These are phyloP conservation scores for Xylaria acuta DNA, from an alignment of 495 filamentous ascomycete genomes.

Conservation along the genomic window DNA sequence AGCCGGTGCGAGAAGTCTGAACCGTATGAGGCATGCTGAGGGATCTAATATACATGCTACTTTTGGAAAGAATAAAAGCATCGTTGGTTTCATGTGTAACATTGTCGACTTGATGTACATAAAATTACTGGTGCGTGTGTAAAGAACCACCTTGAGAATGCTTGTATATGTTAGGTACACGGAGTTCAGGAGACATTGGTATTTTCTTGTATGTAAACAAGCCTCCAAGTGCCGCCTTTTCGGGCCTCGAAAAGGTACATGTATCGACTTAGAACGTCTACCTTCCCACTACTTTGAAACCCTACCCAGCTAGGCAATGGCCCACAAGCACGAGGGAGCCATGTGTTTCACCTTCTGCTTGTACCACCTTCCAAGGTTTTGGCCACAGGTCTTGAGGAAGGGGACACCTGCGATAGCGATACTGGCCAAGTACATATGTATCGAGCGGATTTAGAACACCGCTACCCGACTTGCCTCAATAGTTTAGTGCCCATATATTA, in stretches of 20 bases:
- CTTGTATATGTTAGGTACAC: constrained; percentile 4
- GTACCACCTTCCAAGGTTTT: constrained; percentile 8
- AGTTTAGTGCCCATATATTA: not conserved
- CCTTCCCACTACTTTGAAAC: constrained; percentile 12
- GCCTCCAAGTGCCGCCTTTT: not conserved
- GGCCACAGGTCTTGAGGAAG: not conserved
- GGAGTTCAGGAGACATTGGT: not conserved
- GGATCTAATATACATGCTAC: constrained; percentile 6
- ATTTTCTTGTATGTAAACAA: not conserved
- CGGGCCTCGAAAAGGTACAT: not conserved
- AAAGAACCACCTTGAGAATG: constrained; percentile 12
- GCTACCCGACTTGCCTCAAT: not conserved
- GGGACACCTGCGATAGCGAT: not conserved
- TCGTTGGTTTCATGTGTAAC: constrained; percentile 18
- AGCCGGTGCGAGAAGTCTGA: not conserved
- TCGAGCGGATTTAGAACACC: not conserved
- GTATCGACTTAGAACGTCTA: not conserved
- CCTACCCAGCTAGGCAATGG: not conserved
- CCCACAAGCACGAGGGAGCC: constrained; percentile 20
- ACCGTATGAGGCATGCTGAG: constrained; percentile 12
- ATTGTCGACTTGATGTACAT: not conserved
- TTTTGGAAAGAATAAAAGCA: constrained; percentile 16
- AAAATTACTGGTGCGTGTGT: not conserved
- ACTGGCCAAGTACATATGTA: not conserved
- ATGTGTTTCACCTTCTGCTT: constrained; percentile 14